Percentiles rank a stretch among this genome's conserved stretches.
These are phyloP conservation scores for Flaveria linearis DNA, from an alignment of 129 eudicot genomes.

Conservation along the genomic window DNA sequence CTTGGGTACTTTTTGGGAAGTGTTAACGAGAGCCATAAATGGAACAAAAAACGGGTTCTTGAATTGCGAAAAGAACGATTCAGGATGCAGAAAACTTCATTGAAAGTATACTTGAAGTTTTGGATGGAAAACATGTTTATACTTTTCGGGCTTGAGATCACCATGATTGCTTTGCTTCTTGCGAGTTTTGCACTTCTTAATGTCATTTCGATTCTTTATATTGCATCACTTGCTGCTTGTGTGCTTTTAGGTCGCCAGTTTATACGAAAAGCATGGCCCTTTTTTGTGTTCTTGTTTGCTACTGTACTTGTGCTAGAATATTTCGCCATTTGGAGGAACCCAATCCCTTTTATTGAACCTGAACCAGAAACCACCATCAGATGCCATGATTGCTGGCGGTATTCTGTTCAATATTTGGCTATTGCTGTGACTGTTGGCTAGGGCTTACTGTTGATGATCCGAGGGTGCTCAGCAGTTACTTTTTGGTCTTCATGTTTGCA, in stretches of 20 bases:
- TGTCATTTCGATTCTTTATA: constrained; percentile 41
- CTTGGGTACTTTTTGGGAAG: constrained; percentile 37
- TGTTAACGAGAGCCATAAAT: constrained; percentile 45
- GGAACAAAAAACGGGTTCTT: constrained; percentile 46
- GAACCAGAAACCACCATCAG: constrained; percentile 32
- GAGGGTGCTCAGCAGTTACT: constrained; percentile 48
- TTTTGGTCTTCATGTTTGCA: constrained; percentile 52
- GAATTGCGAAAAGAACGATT: constrained; percentile 50
- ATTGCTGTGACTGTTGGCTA: constrained; percentile 55
- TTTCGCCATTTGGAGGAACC: constrained; percentile 50
- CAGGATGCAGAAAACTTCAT: constrained; percentile 49
- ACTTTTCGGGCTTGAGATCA: constrained; percentile 59
- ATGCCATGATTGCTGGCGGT: constrained; percentile 58
- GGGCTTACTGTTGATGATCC: constrained; percentile 53
- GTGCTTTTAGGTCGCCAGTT: constrained; percentile 50
- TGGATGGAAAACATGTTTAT: constrained; percentile 57
- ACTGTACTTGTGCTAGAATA: constrained; percentile 48
- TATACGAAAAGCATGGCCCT: constrained; percentile 53
- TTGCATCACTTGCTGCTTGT: constrained; percentile 54
- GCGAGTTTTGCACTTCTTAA: constrained; percentile 53
- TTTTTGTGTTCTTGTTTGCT: constrained; percentile 47
- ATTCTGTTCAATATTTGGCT: constrained; percentile 30
- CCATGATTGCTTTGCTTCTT: constrained; percentile 49
- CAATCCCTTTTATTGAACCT: constrained; percentile 27
- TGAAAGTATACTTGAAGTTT: constrained; percentile 48